Evolutionary conservation across 345 rosid genomes (phyloP).

Genomic region (Camelina neglecta): DNA sequence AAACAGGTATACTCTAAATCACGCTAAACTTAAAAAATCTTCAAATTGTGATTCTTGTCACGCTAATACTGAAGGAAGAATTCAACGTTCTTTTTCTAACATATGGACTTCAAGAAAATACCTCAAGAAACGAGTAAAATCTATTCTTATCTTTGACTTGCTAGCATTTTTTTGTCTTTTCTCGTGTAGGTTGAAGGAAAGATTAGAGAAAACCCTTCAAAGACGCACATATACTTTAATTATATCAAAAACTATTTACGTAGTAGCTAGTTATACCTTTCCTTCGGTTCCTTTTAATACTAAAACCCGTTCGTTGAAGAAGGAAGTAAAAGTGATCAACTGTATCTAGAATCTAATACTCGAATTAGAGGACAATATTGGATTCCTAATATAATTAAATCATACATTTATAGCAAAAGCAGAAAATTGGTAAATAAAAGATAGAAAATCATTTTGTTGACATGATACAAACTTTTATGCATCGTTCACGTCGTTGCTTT

Average conservation of each 20-base stretch:
- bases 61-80: constrained; percentile 22
- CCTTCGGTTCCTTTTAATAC: no score
- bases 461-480: no score
- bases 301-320: no score
- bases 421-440: no score
- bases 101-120: constrained; percentile 45
- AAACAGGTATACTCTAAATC: not conserved
- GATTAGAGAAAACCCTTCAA: constrained; percentile 29
- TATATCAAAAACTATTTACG: constrained; percentile 12
- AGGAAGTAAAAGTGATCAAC: no score
- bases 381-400: no score
- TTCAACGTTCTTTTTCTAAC: constrained; percentile 36
- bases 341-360: no score
- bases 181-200: constrained; percentile 22
- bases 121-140: constrained; percentile 9
- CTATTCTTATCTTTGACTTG: constrained; percentile 38
- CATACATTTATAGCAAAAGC: no score
- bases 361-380: no score
- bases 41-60: not conserved
- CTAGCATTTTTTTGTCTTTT: constrained; percentile 16
- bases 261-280: no score
- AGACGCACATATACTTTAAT: constrained; percentile 33
- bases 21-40: not conserved
- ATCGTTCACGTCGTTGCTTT: no score
- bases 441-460: no score